A percentile compares a stretch with the other conserved stretches of the same genome.
These are phyloP conservation scores for Tulasnella sp. DNA, from an alignment of 768 basidiomycete genomes.

Conservation along the genomic window DNA sequence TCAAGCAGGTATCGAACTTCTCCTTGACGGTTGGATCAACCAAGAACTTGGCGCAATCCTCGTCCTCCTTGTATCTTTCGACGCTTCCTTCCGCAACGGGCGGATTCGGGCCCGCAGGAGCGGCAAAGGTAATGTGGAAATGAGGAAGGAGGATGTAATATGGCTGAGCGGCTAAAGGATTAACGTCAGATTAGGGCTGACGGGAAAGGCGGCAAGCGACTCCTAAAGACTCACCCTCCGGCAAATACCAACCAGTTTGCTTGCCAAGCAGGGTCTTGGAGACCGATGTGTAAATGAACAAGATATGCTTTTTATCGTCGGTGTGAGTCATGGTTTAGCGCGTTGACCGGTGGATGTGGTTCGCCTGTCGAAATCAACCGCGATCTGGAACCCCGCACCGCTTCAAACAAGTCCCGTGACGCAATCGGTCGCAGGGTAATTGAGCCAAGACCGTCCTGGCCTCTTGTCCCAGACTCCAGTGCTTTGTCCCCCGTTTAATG, in stretches of 20 bases:
- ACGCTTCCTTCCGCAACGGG: slow-evolving; percentile 61
- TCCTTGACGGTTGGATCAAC: slow-evolving; percentile 50
- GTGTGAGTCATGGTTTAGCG: not conserved
- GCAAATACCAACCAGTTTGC: slow-evolving; percentile 53
- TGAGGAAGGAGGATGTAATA: slow-evolving; percentile 56
- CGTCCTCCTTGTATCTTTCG: slow-evolving; percentile 53
- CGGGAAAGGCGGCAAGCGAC: not conserved
- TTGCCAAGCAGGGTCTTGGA: slow-evolving; percentile 48
- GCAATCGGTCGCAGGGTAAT: not conserved
- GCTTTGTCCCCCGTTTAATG: not conserved
- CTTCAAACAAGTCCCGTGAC: not conserved
- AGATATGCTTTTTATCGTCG: slow-evolving; percentile 39
- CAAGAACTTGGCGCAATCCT: slow-evolving; percentile 54
- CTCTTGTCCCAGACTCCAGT: not conserved
- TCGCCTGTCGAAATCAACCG: not conserved
- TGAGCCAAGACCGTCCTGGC: no score
- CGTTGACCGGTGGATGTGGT: not conserved
- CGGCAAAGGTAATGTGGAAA: slow-evolving; percentile 55
- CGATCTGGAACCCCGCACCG: not conserved
- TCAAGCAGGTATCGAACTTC: slow-evolving; percentile 56
- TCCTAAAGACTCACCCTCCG: slow-evolving; percentile 45
- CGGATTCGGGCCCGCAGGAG: slow-evolving; percentile 63
- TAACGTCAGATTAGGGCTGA: not conserved
- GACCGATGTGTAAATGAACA: slow-evolving; percentile 71
- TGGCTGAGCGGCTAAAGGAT: slow-evolving; percentile 54